Evolutionary conservation across 139 green algal species (phyloP).

Genomic region (Coelastrella sp.): DNA sequence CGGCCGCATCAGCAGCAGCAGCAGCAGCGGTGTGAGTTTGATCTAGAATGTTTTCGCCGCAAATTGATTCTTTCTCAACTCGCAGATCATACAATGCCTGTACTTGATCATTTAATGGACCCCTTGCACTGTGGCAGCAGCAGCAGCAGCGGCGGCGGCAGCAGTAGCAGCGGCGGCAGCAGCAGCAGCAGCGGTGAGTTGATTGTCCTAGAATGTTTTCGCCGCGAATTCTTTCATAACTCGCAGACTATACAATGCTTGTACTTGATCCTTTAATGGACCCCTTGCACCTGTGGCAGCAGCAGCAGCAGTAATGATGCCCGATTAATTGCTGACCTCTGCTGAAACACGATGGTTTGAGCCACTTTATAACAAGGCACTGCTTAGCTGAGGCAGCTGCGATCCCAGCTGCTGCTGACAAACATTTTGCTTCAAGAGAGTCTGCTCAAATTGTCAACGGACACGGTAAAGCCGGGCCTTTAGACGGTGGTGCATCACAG

Average conservation of each 20-base stretch:
- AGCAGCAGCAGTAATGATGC: too few species aligned
- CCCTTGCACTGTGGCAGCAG: slow-evolving; percentile 38
- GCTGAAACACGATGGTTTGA: too few species aligned
- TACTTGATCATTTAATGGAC: slow-evolving; percentile 82
- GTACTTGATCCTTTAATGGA: slow-evolving; percentile 81
- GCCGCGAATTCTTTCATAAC: slow-evolving; percentile 71
- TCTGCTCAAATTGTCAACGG: too few species aligned
- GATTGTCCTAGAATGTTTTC: neutral
- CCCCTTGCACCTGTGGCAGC: slow-evolving; percentile 52
- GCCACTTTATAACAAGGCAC: too few species aligned
- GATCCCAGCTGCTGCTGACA: too few species aligned
- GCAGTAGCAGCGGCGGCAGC: too few species aligned
- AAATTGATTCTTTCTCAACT: slow-evolving; percentile 78
- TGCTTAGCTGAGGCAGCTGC: too few species aligned
- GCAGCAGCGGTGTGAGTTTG: neutral
- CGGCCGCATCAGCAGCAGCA: neutral
- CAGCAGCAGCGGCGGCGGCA: too few species aligned
- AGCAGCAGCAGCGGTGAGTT: neutral
- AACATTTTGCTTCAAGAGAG: too few species aligned
- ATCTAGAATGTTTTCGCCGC: neutral
- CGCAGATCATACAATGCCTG: slow-evolving; percentile 73
- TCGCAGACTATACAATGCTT: slow-evolving; percentile 69
- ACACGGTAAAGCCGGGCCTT: too few species aligned
- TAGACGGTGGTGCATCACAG: too few species aligned
- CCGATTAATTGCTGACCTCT: too few species aligned